Conservation (phyloP, 345 rosid species). For the Anacardium occidentale region DNA sequence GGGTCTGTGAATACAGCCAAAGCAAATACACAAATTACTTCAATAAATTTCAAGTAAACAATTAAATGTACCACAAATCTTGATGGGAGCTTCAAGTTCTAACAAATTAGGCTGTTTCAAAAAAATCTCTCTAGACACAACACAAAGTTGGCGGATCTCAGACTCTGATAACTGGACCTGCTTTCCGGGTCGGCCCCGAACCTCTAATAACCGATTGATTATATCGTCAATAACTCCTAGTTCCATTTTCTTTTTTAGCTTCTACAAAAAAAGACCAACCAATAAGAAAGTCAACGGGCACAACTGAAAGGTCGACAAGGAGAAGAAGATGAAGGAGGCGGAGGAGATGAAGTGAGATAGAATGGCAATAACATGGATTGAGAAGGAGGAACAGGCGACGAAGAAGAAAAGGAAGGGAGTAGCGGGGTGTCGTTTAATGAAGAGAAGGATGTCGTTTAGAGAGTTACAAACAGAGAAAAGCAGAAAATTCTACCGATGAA, state of each 20-base stretch:
- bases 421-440: not conserved
- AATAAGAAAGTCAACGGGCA: slow-evolving; percentile 7
- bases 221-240: too few species aligned
- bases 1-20: not conserved
- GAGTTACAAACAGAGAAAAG: not conserved
- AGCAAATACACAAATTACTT: not conserved
- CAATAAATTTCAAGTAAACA: not conserved
- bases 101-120: slow-evolving; percentile 65
- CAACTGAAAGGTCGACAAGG: not conserved
- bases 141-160: slow-evolving; percentile 71
- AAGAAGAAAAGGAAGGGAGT: too few species aligned
- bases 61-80: slow-evolving; percentile 59
- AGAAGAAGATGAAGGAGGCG: not conserved
- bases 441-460: not conserved
- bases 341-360: not conserved
- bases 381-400: too few species aligned
- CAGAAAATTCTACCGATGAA: too few species aligned
- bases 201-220: slow-evolving; percentile 13
- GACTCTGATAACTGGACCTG: slow-evolving; percentile 29
- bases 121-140: slow-evolving; percentile 53
- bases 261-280: not conserved
- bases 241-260: not conserved
- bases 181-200: not conserved
- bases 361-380: slow-evolving; percentile 2
- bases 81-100: slow-evolving; percentile 80